Base-by-base conservation (phyloP, 371 early-diverging fungal genomes). In the Lichtheimia ornata region DNA sequence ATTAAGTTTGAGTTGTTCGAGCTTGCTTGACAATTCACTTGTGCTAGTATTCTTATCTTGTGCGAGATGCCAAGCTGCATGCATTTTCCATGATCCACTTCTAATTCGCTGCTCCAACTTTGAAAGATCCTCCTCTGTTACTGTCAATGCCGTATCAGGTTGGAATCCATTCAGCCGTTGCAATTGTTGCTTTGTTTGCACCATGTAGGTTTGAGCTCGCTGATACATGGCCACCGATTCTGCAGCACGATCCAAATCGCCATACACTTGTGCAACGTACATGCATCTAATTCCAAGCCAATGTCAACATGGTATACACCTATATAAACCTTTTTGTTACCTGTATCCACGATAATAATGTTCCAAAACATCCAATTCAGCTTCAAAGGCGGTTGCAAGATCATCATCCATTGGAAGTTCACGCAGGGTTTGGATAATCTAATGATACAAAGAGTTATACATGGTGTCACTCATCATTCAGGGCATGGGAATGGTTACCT, bases 141-240 rank as follows among this genome's bases (percentile, higher is more conserved):
- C 72, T 51, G 61, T 64, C 27, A 85, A 70, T 6, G 79, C 53
- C 24, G 78, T 75, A 25, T 76, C 76, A 1, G 66, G 64, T 13
- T 62, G 59, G 41, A 70, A 73, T 3, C 53, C 41, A 30, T 70
- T 62, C 62, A 74, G 41, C 53, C 79, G 67, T 62, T 67, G 63
- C 60, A 80, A 52, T 41, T 63, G 57, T 56, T 72, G 74, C 25
- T 76, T 76, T 5, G 84, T 75, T 63, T 82, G 83, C 3, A 81
- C 75, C 13, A 82, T 64, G 62, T 87, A 83, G 5, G 76, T 63
- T 61, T 76, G 74, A 11, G 87, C 85, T 18, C 85, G 82, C n/a
- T 87, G 85, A 67, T 84, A 85, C 15, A 92, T 75, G 2, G 84
- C 84, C 17, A 85, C 63, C 1, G 90, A 84, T 65, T 90, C 88